Base-by-base conservation (phyloP, 495 filamentous ascomycete species). In the Daldinia loculata region DNA sequence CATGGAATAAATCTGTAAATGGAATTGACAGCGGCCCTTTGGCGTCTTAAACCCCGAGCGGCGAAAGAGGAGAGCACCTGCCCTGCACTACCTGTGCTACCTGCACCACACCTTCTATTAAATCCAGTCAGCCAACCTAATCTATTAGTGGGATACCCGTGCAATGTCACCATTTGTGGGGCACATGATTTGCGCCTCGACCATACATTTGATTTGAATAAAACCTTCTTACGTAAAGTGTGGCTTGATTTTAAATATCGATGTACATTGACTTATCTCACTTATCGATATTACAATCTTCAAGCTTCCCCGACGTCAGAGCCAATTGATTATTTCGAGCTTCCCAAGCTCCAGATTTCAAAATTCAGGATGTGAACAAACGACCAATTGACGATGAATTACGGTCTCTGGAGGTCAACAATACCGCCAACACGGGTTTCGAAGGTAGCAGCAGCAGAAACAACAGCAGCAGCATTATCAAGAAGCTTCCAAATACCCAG, bases 331-430 rank as follows among this genome's bases (percentile, higher is more conserved):
- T 45, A 30, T 30, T 52, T 43, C 22, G 24, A 63, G 50, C 68
- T 66, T 43, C 48, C 43, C 27, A 3, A 45, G 34, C 53, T 36
- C 22, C n/a, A 12, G 4, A 38, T 3, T 34, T 50, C 57, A 66
- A 45, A 38, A 74, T 34, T 50, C 57, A 66, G 52, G 45, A 74
- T 74, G 66, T 66, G 43, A 58, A 65, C 15, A 56, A 32, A 30
- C 60, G 3, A 9, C 62, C 63, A 63, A 74, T 74, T 74, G 67
- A 56, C 29, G 41, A 77, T 77, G 75, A 72, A 71, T 74, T 59
- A 59, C 60, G 58, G 59, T 48, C 70, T 72, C 36, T 62, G 36
- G 50, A 63, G 63, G 56, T 71, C 75, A 36, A 43, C 26, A 6
- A 50, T 36, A 29, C 56, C 61, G 7, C 30, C 41, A 43, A 22